These are phyloP conservation scores for Bombardia bombarda DNA, from an alignment of 495 filamentous ascomycete species.

Conservation along the genomic window DNA sequence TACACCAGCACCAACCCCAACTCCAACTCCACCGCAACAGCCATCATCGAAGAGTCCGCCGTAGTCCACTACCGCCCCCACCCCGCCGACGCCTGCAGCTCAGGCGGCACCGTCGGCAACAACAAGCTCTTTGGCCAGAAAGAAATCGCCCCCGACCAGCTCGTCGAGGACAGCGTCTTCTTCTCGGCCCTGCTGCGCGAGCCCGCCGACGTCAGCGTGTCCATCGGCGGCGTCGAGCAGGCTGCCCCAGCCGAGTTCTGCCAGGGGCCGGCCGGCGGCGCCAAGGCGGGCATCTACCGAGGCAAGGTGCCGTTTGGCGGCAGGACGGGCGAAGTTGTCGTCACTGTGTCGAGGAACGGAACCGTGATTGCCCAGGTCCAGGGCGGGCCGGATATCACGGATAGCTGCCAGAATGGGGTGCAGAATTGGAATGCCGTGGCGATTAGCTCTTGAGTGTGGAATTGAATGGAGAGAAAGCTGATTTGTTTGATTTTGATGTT, in stretches of 20 bases:
- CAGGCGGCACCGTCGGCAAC: constrained; percentile 15
- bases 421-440: constrained; percentile 21
- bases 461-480: no score
- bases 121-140: constrained; percentile 6
- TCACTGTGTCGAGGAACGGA: constrained; percentile 8
- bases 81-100: constrained; percentile 12
- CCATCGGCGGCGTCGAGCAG: constrained; percentile 10
- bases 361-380: constrained; percentile 4
- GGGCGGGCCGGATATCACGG: constrained; percentile 6
- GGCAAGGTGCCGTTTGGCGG: constrained; percentile 13
- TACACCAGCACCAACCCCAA: no score
- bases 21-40: no score
- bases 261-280: constrained; percentile 9
- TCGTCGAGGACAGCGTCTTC: constrained; percentile 18
- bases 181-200: constrained; percentile 13
- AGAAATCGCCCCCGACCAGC: constrained; percentile 5
- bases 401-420: constrained; percentile 7
- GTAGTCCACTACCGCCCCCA: constrained; percentile 11
- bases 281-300: constrained; percentile 12
- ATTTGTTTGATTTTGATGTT: no score
- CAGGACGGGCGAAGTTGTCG: constrained; percentile 13
- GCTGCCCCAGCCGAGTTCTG: no score
- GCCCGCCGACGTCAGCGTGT: constrained; percentile 9
- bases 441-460: no score
- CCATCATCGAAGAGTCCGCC: not conserved